These are phyloP conservation scores for Claviceps fusiformis DNA, from an alignment of 2,329 filamentous ascomycete species.

Conservation along the genomic window DNA sequence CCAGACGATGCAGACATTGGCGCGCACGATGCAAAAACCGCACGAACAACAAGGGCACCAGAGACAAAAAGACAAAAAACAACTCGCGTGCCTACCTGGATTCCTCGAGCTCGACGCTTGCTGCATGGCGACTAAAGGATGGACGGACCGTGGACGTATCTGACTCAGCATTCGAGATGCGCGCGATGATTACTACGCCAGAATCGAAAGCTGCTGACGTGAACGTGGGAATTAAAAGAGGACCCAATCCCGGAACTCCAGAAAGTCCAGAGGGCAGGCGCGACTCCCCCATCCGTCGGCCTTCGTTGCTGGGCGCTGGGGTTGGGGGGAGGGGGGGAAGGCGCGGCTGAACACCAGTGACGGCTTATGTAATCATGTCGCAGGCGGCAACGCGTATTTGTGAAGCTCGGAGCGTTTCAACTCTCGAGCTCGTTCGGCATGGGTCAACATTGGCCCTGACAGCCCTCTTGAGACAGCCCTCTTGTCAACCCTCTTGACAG, in stretches of 20 bases:
- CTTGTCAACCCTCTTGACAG: no score
- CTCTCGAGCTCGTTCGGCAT: no score
- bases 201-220: slow-evolving; percentile 11
- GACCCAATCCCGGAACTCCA: neutral
- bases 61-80: no score
- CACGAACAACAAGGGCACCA: neutral
- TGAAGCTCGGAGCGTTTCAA: no score
- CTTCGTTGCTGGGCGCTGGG: neutral
- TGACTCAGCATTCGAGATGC: slow-evolving; percentile 13
- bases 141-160: slow-evolving; percentile 3
- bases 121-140: slow-evolving; percentile 8
- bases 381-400: neutral
- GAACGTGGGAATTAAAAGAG: slow-evolving; percentile 10
- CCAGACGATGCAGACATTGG: neutral
- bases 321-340: neutral
- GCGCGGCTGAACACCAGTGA: neutral
- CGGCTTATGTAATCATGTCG: slow-evolving; percentile 2
- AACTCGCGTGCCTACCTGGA: slow-evolving; percentile 10
- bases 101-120: slow-evolving; percentile 10
- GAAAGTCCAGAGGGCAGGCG: no score
- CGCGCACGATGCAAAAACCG: neutral
- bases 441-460: no score
- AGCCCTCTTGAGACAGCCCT: no score
- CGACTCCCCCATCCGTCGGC: no score
- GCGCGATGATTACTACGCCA: slow-evolving; percentile 12